phyloP scores from a whole-genome alignment of 441 rosid species.

The Arabidopsis hybrid region DNA sequence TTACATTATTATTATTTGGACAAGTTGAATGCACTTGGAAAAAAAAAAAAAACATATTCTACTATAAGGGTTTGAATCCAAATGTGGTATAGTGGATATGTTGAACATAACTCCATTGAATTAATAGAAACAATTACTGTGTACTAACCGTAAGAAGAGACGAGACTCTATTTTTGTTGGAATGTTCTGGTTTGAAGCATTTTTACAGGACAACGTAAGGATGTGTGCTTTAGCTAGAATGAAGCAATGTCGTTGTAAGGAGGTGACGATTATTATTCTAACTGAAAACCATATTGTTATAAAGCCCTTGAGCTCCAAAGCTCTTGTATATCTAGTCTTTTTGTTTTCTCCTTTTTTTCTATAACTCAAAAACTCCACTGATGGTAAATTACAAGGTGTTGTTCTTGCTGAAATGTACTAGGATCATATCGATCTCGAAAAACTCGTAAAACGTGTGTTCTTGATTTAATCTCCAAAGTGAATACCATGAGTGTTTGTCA shows the following conservation, averaged over 20 bases:
- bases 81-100: slow-evolving; percentile 13
- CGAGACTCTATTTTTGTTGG: not conserved
- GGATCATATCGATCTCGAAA: not conserved
- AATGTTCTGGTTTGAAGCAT: too few relatives aligned
- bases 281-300: too few relatives aligned
- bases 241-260: too few relatives aligned
- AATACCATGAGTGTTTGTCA: not conserved
- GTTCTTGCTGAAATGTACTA: not conserved
- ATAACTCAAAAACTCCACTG: not conserved
- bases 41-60: not conserved
- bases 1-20: too few relatives aligned
- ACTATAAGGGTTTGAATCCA: slow-evolving; percentile 4
- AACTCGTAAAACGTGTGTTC: not conserved
- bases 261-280: too few relatives aligned
- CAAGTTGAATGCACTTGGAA: too few relatives aligned
- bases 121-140: not conserved
- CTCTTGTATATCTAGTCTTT: not conserved
- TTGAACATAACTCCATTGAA: not conserved
- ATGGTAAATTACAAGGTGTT: not conserved
- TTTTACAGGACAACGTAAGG: too few relatives aligned
- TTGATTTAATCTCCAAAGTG: not conserved
- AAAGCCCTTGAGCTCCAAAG: too few relatives aligned
- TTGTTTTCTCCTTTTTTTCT: not conserved
- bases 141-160: not conserved
- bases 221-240: too few relatives aligned